Percentiles rank a stretch among this genome's conserved stretches.
Evolutionary conservation across 2,329 filamentous ascomycete genomes (phyloP).

Genomic region (Geoglossum cookeanum): DNA sequence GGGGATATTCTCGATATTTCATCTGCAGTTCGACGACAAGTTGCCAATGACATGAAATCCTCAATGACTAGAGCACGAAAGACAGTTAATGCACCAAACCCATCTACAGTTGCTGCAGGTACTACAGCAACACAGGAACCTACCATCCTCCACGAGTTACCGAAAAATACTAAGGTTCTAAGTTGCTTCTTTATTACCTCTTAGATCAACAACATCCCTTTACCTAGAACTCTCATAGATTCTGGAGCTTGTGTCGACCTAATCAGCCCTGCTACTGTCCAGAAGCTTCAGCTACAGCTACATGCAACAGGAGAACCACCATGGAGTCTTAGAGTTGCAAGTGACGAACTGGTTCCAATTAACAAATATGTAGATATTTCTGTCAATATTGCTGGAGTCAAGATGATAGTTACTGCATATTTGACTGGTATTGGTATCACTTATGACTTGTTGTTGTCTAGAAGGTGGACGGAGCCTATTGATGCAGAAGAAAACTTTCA

Average conservation of each 20-base stretch:
- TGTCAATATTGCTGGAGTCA: background rate
- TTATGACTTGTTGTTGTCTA: background rate
- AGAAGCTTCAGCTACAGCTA: background rate
- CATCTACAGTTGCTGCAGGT: no score
- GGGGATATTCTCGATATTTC: background rate
- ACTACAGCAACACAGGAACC: background rate
- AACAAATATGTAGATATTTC: background rate
- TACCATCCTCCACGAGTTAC: no score
- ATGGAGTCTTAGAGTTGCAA: background rate
- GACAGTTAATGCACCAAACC: no score
- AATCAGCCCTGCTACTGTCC: background rate
- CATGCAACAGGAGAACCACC: background rate
- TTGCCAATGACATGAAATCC: background rate
- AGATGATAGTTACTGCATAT: background rate
- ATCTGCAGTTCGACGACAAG: background rate
- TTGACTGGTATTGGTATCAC: background rate
- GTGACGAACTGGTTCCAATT: background rate
- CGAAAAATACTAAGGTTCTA: no score
- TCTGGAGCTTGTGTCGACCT: background rate
- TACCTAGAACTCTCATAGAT: background rate
- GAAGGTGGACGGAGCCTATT: background rate
- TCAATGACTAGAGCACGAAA: background rate
- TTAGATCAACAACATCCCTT: no score
- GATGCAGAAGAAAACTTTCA: background rate
- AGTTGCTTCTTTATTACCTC: background rate